Percentiles rank a stretch among this genome's conserved stretches.
Evolutionary conservation across 176 grass and related monocot genomes (phyloP).

Genomic region (Pontederia paniculata): DNA sequence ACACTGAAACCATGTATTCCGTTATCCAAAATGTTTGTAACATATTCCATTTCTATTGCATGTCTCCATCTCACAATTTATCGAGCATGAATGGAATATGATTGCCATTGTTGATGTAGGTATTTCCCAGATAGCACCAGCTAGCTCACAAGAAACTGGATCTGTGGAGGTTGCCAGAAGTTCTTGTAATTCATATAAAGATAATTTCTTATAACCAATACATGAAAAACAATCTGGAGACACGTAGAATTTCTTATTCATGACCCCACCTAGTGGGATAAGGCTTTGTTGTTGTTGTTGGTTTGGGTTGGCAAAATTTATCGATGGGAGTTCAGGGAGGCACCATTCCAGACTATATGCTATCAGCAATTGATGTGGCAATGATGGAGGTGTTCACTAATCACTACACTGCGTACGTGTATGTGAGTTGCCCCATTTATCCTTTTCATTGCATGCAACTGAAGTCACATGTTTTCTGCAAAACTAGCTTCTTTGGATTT

Average conservation of each 20-base stretch:
- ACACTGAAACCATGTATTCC: too few relatives aligned
- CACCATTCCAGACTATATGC: constrained; percentile 57
- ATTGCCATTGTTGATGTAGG: too few relatives aligned
- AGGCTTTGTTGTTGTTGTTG: too few relatives aligned
- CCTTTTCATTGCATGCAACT: neutral
- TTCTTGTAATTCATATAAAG: constrained; percentile 95
- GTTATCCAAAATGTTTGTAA: too few relatives aligned
- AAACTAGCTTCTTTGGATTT: too few relatives aligned
- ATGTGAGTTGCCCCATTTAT: constrained; percentile 38
- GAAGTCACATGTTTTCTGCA: too few relatives aligned
- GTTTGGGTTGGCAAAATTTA: constrained; percentile 56
- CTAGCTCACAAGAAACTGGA: constrained; percentile 88
- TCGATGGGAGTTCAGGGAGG: constrained; percentile 27
- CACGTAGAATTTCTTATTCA: constrained; percentile 78
- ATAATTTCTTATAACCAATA: constrained; percentile 72
- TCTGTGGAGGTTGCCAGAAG: constrained; percentile 84
- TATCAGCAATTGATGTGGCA: constrained; percentile 77
- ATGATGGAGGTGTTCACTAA: constrained; percentile 86
- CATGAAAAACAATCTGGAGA: constrained; percentile 86
- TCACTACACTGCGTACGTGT: constrained; percentile 75
- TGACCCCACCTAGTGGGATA: too few relatives aligned
- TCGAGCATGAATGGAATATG: too few relatives aligned
- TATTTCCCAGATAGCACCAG: constrained; percentile 73
- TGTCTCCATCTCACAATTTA: too few relatives aligned
- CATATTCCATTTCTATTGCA: too few relatives aligned